A percentile compares a stretch with the other conserved stretches of the same genome.
These are phyloP conservation scores for Cyclostephanos tholiformis DNA, from an alignment of 108 stramenopile genomes.

Conservation along the genomic window DNA sequence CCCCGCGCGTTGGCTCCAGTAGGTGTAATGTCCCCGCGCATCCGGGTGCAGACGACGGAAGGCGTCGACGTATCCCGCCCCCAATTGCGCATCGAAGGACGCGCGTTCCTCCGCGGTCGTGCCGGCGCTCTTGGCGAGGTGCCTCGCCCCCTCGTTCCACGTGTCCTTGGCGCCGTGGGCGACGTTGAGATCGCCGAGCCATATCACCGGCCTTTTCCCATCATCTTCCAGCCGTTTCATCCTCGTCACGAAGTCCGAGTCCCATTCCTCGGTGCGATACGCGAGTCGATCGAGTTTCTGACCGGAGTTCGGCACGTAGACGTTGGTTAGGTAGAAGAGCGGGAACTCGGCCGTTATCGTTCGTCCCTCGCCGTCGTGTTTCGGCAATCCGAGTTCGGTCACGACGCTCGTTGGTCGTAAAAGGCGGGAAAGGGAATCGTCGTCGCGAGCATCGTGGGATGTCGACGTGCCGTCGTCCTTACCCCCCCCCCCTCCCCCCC, in stretches of 20 bases:
- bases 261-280: slow-evolving; percentile 96
- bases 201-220: slow-evolving; percentile 76
- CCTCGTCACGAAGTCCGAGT: slow-evolving; percentile 78
- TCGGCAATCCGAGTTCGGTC: slow-evolving; percentile 58
- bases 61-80: slow-evolving; percentile 81
- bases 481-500: background rate
- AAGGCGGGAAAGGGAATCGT: slow-evolving; percentile 47
- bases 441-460: background rate
- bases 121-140: slow-evolving; percentile 87
- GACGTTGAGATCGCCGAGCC: slow-evolving; percentile 94
- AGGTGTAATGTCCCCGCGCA: slow-evolving; percentile 84
- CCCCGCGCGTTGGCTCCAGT: slow-evolving; percentile 89
- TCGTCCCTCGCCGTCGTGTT: slow-evolving; percentile 93
- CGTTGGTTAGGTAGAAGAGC: slow-evolving; percentile 81
- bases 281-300: slow-evolving; percentile 91
- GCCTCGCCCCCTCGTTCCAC: slow-evolving; percentile 95
- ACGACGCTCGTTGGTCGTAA: slow-evolving; percentile 58
- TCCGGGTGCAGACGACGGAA: slow-evolving; percentile 85
- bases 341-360: slow-evolving; percentile 89
- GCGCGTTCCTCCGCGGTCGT: slow-evolving; percentile 86
- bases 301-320: slow-evolving; percentile 98
- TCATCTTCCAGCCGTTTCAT: slow-evolving; percentile 69
- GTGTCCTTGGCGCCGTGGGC: slow-evolving; percentile 84
- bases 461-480: slow-evolving; percentile 20
- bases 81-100: slow-evolving; percentile 76